These are phyloP conservation scores for Kuraishia capsulata DNA, from an alignment of 805 yeast genomes.

Conservation along the genomic window DNA sequence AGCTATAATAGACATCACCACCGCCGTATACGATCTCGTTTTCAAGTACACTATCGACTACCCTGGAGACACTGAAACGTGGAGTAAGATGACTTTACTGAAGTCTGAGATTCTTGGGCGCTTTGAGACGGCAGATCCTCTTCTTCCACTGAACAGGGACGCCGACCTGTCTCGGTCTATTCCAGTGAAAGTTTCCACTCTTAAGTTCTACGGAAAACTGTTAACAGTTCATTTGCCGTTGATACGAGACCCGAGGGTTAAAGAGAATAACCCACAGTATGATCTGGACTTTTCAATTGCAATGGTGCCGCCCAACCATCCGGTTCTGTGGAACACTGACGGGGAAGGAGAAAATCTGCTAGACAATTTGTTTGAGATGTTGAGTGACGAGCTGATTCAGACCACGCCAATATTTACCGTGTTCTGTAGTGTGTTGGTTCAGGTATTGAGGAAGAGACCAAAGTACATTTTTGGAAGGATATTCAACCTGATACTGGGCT, in stretches of 20 bases:
- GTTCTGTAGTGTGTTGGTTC: constrained; percentile 52
- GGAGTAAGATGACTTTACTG: constrained; percentile 49
- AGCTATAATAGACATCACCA: constrained; percentile 1
- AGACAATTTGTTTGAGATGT: constrained; percentile 49
- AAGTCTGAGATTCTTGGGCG: constrained; percentile 50
- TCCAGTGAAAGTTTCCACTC: constrained; percentile 57
- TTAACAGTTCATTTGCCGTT: constrained; percentile 45
- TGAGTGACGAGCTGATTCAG: constrained; percentile 46
- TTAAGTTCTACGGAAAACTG: constrained; percentile 60
- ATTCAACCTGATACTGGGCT: constrained; percentile 47
- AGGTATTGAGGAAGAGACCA: constrained; percentile 60
- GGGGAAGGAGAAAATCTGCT: constrained; percentile 64
- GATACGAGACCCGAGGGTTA: constrained; percentile 11
- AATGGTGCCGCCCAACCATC: constrained; percentile 48
- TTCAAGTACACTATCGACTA: constrained; percentile 36
- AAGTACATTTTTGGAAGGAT: constrained; percentile 45
- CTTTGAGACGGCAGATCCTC: constrained; percentile 53
- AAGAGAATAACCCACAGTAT: neutral
- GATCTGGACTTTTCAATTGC: constrained; percentile 37
- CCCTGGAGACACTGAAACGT: constrained; percentile 31
- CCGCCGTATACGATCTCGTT: constrained; percentile 28
- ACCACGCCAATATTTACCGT: constrained; percentile 59
- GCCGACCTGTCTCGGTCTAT: constrained; percentile 40
- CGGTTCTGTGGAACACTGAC: constrained; percentile 51
- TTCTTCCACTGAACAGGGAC: constrained; percentile 38